These are phyloP conservation scores for Leccinum subtestaceum DNA, from an alignment of 768 basidiomycete genomes.

Conservation along the genomic window DNA sequence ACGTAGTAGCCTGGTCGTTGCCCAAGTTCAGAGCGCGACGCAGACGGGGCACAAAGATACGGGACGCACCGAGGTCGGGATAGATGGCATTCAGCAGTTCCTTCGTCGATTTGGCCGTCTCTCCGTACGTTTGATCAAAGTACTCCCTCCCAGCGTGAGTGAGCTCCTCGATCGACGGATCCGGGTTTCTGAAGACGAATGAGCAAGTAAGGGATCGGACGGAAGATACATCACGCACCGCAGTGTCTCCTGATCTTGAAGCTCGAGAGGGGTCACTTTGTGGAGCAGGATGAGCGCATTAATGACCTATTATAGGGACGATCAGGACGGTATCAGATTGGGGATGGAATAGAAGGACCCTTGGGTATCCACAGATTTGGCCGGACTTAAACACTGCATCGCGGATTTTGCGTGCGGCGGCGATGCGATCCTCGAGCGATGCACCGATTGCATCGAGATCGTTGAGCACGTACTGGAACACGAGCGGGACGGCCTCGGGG, in stretches of 20 bases:
- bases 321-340: not conserved
- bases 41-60: not conserved
- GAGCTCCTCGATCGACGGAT: constrained; percentile 43
- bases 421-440: constrained; percentile 34
- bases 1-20: constrained; percentile 48
- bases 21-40: not conserved
- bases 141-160: constrained; percentile 39
- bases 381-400: constrained; percentile 65
- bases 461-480: constrained; percentile 49
- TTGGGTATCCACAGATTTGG: constrained; percentile 54
- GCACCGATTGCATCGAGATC: constrained; percentile 38
- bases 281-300: constrained; percentile 53
- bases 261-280: constrained; percentile 49
- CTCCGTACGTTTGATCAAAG: constrained; percentile 54
- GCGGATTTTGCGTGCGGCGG: constrained; percentile 53
- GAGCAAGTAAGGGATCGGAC: not conserved
- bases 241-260: constrained; percentile 45
- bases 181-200: constrained; percentile 37
- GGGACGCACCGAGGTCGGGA: constrained; percentile 60
- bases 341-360: constrained; percentile 34
- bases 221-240: constrained; percentile 36
- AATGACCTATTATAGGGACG: constrained; percentile 35
- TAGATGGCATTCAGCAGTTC: constrained; percentile 47
- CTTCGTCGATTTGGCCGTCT: constrained; percentile 49
- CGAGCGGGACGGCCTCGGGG: constrained; percentile 53